phyloP scores from a whole-genome alignment of 164 flowering plant genomes.

The Tetrastigma voinierianum region DNA sequence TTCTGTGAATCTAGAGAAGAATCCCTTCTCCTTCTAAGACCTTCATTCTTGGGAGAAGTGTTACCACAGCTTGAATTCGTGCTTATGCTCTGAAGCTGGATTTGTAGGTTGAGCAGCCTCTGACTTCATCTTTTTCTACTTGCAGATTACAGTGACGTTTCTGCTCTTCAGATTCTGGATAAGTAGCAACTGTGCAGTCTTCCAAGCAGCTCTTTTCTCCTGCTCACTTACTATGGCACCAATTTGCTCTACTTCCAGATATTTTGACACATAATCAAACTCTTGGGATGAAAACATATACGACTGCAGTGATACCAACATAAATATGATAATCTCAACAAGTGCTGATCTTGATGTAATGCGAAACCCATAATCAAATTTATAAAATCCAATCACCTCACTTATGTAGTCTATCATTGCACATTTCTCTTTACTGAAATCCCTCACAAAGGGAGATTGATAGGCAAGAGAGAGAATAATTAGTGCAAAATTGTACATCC shows the following conservation, averaged over 20 bases:
- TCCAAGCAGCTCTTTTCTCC: slow-evolving; percentile 88
- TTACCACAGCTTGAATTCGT: slow-evolving; percentile 22
- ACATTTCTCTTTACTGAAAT: slow-evolving; percentile 49
- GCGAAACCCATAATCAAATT: slow-evolving; percentile 85
- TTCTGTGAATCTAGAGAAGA: slow-evolving; percentile 20
- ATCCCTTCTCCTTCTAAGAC: slow-evolving; percentile 38
- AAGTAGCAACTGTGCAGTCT: slow-evolving; percentile 70
- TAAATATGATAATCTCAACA: slow-evolving; percentile 78
- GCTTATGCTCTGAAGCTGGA: slow-evolving; percentile 57
- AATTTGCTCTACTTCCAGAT: slow-evolving; percentile 87
- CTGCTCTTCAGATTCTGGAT: slow-evolving; percentile 77
- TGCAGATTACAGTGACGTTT: slow-evolving; percentile 73
- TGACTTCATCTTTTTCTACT: slow-evolving; percentile 88
- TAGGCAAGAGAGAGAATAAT: slow-evolving; percentile 80
- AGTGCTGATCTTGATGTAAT: slow-evolving; percentile 87
- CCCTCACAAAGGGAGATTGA: slow-evolving; percentile 78
- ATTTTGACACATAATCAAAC: slow-evolving; percentile 73
- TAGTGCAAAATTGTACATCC: slow-evolving; percentile 74
- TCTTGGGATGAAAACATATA: slow-evolving; percentile 73
- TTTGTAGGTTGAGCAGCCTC: slow-evolving; percentile 80
- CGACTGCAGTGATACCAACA: slow-evolving; percentile 78
- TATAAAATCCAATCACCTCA: slow-evolving; percentile 77
- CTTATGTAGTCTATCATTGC: slow-evolving; percentile 52
- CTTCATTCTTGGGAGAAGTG: slow-evolving; percentile 43
- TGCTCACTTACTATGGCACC: slow-evolving; percentile 79